Base-by-base conservation (phyloP, 139 green algal genomes). In the Coccomyxa sp. region DNA sequence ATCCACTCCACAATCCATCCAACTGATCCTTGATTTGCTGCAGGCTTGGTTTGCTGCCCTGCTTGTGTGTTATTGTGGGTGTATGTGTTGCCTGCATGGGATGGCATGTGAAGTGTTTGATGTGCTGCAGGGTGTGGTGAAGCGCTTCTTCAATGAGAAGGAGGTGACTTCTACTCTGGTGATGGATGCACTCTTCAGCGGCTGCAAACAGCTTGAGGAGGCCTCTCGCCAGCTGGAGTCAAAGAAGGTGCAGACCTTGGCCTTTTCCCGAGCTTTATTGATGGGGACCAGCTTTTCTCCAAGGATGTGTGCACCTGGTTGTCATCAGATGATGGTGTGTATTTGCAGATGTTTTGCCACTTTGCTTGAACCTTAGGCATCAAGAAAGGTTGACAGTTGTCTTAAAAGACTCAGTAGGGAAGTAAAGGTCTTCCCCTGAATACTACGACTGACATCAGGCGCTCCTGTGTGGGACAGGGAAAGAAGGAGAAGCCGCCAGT, bases 81-180 rank as follows among this genome's bases (percentile, higher is more conserved):
- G 38, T 51, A 51, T 51, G 38, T 3, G 38, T 51, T 51, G 38
- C 38, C 3, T 51, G 38, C 38, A 51, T 7, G 38, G 38, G 38
- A 7, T 51, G 38, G 38, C 38, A 51, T 51, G 38, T 51, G 7
- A 51, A 51, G 38, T 51, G 3, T 3, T 51, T 51, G 38, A 51
- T 51, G 38, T 7, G 38, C 3, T 51, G 67, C 88, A 95, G 91
- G 94, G 90, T 21, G 79, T 98, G 31, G 94, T 98, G 32, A 98
- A 98, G 90, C 91, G 93, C 68, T 99, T 99, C 86, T 98, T 99
- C 91, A 98, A 98, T 85, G 96, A 99, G 90, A 98, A 98, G 86
- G 96, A 99, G 90, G 96, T 99, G 66, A 99, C 96, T 63, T 97
- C 92, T 60, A 99, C 96, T 4, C 91, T 99, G 27, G 95, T 99